Conservation (phyloP, 257 asterid species). For the Leonotis leonurus region DNA sequence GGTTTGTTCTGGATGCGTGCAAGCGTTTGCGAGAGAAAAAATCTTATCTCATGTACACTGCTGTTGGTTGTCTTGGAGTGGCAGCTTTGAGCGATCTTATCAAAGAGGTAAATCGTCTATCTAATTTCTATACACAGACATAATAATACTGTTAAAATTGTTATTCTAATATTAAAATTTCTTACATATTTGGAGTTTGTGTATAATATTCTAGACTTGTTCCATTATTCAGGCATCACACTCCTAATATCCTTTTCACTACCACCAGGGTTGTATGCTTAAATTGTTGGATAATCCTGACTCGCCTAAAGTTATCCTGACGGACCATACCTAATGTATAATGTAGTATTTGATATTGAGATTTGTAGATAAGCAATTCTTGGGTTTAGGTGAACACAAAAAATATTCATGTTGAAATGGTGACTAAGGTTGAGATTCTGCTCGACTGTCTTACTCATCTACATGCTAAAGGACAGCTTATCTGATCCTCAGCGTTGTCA, state of each 20-base stretch:
- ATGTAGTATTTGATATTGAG: slow-evolving; percentile 1
- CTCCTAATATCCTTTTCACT: not conserved
- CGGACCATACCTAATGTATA: slow-evolving; percentile 8
- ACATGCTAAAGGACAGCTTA: slow-evolving; percentile 22
- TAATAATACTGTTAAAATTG: not conserved
- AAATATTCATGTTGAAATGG: slow-evolving; percentile 12
- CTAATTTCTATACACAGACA: not conserved
- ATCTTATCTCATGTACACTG: slow-evolving; percentile 77
- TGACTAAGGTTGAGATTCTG: slow-evolving; percentile 35
- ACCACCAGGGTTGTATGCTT: slow-evolving; percentile 19
- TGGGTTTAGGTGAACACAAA: slow-evolving; percentile 4
- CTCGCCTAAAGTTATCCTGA: not conserved
- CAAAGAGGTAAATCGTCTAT: slow-evolving; percentile 51
- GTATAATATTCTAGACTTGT: not conserved
- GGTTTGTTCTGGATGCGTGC: slow-evolving; percentile 70
- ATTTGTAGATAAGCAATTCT: not conserved
- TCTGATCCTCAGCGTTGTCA: slow-evolving; percentile 36
- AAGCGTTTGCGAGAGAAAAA: slow-evolving; percentile 70
- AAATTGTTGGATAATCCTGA: slow-evolving; percentile 13
- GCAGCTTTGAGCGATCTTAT: slow-evolving; percentile 80
- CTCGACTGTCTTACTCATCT: slow-evolving; percentile 20
- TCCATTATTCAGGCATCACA: not conserved
- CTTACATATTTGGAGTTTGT: slow-evolving; percentile 1
- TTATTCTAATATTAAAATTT: not conserved
- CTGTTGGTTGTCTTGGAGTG: slow-evolving; percentile 80